Evolutionary conservation across 805 yeast species (phyloP).

Genomic region (Candida methanosorbosa): DNA sequence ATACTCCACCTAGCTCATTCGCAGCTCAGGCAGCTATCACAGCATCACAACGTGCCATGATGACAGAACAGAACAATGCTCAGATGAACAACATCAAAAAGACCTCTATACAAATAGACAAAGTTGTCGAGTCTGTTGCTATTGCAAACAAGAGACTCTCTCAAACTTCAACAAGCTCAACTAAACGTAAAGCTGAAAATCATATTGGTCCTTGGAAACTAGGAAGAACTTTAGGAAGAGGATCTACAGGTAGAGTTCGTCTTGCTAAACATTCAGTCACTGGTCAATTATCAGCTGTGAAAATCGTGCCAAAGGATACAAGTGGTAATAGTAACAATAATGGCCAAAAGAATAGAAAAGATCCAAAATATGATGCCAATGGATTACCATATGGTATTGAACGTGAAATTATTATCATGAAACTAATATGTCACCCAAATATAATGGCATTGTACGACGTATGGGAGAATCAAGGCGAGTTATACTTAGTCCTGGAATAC

Average conservation of each 20-base stretch:
- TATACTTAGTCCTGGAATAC: slow-evolving; percentile 70
- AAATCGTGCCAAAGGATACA: slow-evolving; percentile 65
- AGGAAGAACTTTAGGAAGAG: slow-evolving; percentile 73
- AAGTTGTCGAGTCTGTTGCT: slow-evolving; percentile 31
- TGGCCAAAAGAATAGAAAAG: slow-evolving; percentile 15
- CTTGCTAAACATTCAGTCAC: slow-evolving; percentile 61
- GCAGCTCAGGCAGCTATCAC: slow-evolving; percentile 18
- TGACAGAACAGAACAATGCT: not conserved
- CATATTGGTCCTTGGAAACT: slow-evolving; percentile 76
- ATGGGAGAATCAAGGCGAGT: slow-evolving; percentile 93
- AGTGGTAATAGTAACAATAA: slow-evolving; percentile 9
- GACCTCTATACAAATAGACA: slow-evolving; percentile 28
- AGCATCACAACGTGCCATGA: slow-evolving; percentile 3
- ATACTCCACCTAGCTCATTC: too few species aligned
- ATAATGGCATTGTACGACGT: slow-evolving; percentile 92
- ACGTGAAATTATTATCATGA: slow-evolving; percentile 96
- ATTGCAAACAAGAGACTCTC: slow-evolving; percentile 28
- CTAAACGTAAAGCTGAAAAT: slow-evolving; percentile 27
- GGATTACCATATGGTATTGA: slow-evolving; percentile 93
- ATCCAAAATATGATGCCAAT: slow-evolving; percentile 17
- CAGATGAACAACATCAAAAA: not conserved
- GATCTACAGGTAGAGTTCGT: slow-evolving; percentile 76
- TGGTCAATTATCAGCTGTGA: slow-evolving; percentile 76
- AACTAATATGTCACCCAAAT: slow-evolving; percentile 86
- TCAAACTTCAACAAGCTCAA: slow-evolving; percentile 31